Percentiles rank a stretch among this genome's conserved stretches.
phyloP scores from a whole-genome alignment of 768 basidiomycete genomes.

The Serendipita sp. region DNA sequence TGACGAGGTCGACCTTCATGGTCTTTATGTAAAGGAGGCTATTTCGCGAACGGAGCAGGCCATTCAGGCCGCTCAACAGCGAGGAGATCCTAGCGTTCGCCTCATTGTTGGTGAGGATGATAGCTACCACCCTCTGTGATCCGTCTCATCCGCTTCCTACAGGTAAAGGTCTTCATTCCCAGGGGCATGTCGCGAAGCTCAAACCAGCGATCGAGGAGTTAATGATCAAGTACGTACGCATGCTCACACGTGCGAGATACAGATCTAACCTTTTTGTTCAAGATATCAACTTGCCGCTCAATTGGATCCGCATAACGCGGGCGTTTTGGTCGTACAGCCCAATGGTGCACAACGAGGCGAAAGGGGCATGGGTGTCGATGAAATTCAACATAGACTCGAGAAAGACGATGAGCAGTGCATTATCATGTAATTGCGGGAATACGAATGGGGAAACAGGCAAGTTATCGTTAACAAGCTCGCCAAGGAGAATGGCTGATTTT shows the following conservation, averaged over 20 bases:
- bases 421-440: constrained; percentile 40
- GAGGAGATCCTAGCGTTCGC: constrained; percentile 48
- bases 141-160: not conserved
- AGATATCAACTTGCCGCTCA: constrained; percentile 61
- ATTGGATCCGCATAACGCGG: constrained; percentile 64
- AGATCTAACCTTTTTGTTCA: constrained; percentile 2
- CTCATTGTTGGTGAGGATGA: constrained; percentile 65
- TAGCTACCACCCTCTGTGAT: not conserved
- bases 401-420: constrained; percentile 38
- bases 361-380: constrained; percentile 36
- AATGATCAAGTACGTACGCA: constrained; percentile 49
- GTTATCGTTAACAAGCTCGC: not conserved
- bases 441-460: not conserved
- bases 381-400: constrained; percentile 40
- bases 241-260: not conserved
- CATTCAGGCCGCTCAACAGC: constrained; percentile 45
- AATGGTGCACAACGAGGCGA: constrained; percentile 25
- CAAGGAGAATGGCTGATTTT: not conserved
- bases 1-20: constrained; percentile 79
- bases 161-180: constrained; percentile 83
- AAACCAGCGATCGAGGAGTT: constrained; percentile 83
- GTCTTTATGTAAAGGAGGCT: constrained; percentile 87
- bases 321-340: constrained; percentile 70
- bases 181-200: constrained; percentile 61
- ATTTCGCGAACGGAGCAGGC: constrained; percentile 56